Base-by-base conservation (phyloP, 2,329 filamentous ascomycete species). In the Tympanopsis confertula region DNA sequence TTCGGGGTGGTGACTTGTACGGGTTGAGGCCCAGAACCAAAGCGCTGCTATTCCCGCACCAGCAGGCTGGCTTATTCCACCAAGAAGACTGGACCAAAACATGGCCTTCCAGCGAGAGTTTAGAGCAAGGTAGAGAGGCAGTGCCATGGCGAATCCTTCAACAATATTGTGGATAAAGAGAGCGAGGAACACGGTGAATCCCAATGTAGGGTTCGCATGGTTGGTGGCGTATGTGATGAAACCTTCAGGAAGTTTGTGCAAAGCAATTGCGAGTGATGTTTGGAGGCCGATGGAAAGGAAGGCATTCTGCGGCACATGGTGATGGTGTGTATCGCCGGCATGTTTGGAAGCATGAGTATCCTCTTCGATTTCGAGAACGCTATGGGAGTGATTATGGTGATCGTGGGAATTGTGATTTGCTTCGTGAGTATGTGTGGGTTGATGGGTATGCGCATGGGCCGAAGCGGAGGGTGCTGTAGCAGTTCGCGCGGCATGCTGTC, bases 131-230 rank as follows among this genome's bases (percentile, higher is more conserved):
- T 94, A 98, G 0, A 98, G 68, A 0, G 91, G 91, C 1, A 98
- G 64, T 0, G 87, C 86, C 71, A 98, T 82, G 43, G 88, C 86
- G 54, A 96, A 96, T 2, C 91, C 91, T 62, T 98, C 91, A 19
- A 86, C 88, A 51, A 98, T 94, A 62, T 96, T 98, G 69, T 98
- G 91, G 41, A 98, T 89, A 54, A 94, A 94, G 5, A 98, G 72
- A 1, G 91, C 89, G 57, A 96, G 74, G 62, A 98, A 98, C 39
- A 98, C 86, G 38, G 85, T 83, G 58, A 94, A 78, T 15, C 91
- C 91, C 0, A 98, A 74, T 0, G 73, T 68, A 0, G 91, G 88
- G 55, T 88, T 96, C 12, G 87, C 89, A 54, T 98, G 91, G 58
- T 96, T 98, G 7, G 91, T 95, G 7, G 91, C 89, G 55, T 93